Base-by-base conservation (phyloP, 345 rosid genomes). In the Gossypium mustelinum region DNA sequence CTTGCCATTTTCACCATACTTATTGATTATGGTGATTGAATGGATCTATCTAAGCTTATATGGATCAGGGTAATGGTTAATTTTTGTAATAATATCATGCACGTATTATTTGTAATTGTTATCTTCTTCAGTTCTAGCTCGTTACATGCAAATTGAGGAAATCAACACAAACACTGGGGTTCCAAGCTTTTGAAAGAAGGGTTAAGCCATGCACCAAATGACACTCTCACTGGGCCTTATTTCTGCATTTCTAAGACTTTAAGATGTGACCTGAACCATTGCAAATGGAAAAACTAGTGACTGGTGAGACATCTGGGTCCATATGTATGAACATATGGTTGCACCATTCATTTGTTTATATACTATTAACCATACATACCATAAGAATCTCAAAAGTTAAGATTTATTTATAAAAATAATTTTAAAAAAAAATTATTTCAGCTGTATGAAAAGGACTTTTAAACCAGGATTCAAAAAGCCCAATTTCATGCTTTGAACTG, bases 181-280 rank as follows among this genome's bases (percentile, higher is more conserved):
- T n/a, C n/a, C 47, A 63, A 22, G 22, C n/a, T 63, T 63, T 63
- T 64, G 68, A 39, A 12, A 17, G 25, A 64, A 64, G 14, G 54
- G 52, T 4, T 29, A 45, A 67, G 10, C 34, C 54, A 20, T 67
- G 54, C 18, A 22, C 34, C 55, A 20, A 67, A 45, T 44, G 70
- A 67, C 55, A 45, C 39, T 45, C 5, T 11, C 25, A n/a, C 48
- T 39, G 50, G 29, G 70, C 34, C 70, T 66, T 50, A 50, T 50
- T 12, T 24, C 41, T 44, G 27, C 70, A 66, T 44, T 44, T 66
- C 54, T 45, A 45, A 20, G 11, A 45, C 55, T 47, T 47, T 13
- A 67, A 47, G 56, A 67, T 67, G 56, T 67, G 71, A 45, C 39
- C 39, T 67, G 48, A 67, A 67, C 55, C 20, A 47, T 47, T 22